Evolutionary conservation across 352 stramenopile species (phyloP), one percentile per base, ranked within the genome.

Genomic region (Pythium sp.): DNA sequence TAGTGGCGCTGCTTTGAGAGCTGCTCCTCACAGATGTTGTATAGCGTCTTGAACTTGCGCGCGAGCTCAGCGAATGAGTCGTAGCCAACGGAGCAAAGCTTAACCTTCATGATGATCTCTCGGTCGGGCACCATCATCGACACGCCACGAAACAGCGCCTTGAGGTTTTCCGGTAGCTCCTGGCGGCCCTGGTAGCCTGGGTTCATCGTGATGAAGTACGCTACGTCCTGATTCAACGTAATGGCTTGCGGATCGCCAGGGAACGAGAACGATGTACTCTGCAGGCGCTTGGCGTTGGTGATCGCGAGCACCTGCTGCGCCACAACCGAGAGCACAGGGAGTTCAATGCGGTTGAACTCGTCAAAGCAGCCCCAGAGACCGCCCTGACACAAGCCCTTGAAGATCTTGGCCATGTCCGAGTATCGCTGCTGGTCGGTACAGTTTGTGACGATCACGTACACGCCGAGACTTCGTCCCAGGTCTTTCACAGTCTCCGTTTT

Each of bases 51-150:
- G 76, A 99, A 98, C 72, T 99, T 99, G 51, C 93, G 87, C 12
- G 93, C 92, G 2, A 99, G 84, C 46, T 98, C 90, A 38, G 97
- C 93, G 77, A 98, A 98, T 5, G 75, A 64, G 62, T 91, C 82
- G 64, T 91, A 93, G 57, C 96, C 96, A 3, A 98, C 95, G 5
- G 93, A 95, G 80, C 94, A 99, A 41, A 99, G 88, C 72, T 98
- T 97, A 15, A 92, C 84, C 64, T 91, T 90, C 71, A 92, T 98
- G 68, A 98, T 99, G 65, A 98, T 98, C 71, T 98, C 94, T 66
- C 97, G 96, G 74, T 98, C 94, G 4, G 96, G 95, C 14, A 97
- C 91, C 96, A 99, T 99, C 96, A 99, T 99, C 14, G 95, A 93
- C 62, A 98, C 94, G 12, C 93, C 92, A 41, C 95, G 84, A 75